Evolutionary conservation across 768 basidiomycete species (phyloP).

Genomic region (Podaxis sp.): DNA sequence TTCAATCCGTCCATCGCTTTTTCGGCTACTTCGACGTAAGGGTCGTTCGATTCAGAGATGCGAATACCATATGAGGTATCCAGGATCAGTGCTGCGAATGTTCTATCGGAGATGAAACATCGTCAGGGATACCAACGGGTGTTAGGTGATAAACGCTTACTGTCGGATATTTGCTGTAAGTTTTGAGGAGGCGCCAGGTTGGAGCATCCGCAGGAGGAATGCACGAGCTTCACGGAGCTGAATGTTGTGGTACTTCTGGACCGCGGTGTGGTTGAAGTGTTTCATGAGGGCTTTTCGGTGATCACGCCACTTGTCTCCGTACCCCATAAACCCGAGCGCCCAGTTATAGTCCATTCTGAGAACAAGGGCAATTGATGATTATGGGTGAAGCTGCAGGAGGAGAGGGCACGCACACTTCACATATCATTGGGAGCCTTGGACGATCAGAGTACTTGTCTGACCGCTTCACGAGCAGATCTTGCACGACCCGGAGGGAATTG

Average conservation of each 20-base stretch:
- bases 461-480: constrained; percentile 17
- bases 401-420: constrained; percentile 22
- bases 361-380: neutral
- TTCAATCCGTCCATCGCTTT: constrained; percentile 24
- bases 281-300: constrained; percentile 27
- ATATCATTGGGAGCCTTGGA: constrained; percentile 23
- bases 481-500: constrained; percentile 1
- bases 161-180: neutral
- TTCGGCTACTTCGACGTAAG: constrained; percentile 34
- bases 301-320: constrained; percentile 24
- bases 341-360: constrained; percentile 20
- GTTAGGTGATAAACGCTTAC: neutral
- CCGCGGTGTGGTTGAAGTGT: constrained; percentile 23
- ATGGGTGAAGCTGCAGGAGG: neutral
- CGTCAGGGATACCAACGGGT: constrained; percentile 7
- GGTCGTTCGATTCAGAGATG: constrained; percentile 31
- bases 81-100: constrained; percentile 21
- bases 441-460: constrained; percentile 22
- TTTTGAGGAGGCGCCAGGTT: constrained; percentile 2
- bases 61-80: constrained; percentile 28
- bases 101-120: neutral
- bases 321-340: constrained; percentile 19
- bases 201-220: constrained; percentile 9
- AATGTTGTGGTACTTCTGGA: constrained; percentile 17
- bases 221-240: constrained; percentile 1